Evolutionary conservation across 73 alveolate genomes (phyloP).

Genomic region (Uronychia binucleata): DNA sequence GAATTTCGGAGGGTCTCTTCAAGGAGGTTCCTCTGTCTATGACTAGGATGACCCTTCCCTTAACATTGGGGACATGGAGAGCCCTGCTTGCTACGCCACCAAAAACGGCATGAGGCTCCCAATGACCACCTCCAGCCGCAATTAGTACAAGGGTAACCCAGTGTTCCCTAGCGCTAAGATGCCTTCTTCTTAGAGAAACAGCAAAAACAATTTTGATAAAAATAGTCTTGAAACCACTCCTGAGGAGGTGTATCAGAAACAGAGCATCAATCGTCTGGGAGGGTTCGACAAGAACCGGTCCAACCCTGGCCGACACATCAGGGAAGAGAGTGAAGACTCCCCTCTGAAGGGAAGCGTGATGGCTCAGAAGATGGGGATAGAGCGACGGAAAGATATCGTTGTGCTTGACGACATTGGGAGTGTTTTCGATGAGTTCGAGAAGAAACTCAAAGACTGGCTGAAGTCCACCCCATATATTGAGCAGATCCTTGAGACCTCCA

Average conservation of each 20-base stretch:
- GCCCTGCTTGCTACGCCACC: not conserved
- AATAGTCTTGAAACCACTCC: not conserved
- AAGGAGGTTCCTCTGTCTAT: not conserved
- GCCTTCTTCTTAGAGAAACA: not conserved
- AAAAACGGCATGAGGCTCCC: not conserved
- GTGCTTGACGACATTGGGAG: not conserved
- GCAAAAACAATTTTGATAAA: not conserved
- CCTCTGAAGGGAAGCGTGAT: not conserved
- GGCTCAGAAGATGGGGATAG: not conserved
- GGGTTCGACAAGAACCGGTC: not conserved
- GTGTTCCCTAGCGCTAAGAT: not conserved
- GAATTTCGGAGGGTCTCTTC: not conserved
- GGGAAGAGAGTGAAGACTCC: not conserved
- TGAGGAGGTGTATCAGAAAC: not conserved
- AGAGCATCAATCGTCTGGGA: no score
- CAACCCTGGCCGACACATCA: not conserved
- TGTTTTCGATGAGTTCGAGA: constrained; percentile 11
- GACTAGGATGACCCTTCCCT: not conserved
- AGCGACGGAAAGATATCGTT: not conserved
- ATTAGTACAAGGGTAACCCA: not conserved
- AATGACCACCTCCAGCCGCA: not conserved
- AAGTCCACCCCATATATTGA: constrained; percentile 16
- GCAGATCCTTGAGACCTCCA: not conserved
- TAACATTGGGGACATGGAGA: not conserved
- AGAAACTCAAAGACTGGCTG: constrained; percentile 2